Conservation (phyloP, 768 basidiomycete genomes). For the Favolaschia claudopus region DNA sequence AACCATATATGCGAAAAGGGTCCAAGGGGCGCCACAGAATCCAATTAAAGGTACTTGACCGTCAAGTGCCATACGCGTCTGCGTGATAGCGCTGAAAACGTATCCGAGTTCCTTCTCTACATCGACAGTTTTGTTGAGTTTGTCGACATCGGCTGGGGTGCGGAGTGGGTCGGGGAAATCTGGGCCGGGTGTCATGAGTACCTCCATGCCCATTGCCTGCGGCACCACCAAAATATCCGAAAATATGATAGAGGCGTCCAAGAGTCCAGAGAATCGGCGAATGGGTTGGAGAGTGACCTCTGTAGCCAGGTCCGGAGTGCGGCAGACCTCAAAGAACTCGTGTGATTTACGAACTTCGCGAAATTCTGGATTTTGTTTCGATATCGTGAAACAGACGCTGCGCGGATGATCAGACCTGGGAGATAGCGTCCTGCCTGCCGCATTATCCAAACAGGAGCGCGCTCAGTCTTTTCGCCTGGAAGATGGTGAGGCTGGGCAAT, state of each 20-base stretch:
- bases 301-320: slow-evolving; percentile 87
- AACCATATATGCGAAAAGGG: slow-evolving; percentile 97
- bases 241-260: slow-evolving; percentile 98
- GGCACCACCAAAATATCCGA: slow-evolving; percentile 98
- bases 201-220: slow-evolving; percentile 96
- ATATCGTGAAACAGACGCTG: slow-evolving; percentile 3
- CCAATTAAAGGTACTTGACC: slow-evolving; percentile 97
- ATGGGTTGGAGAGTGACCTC: slow-evolving; percentile 95
- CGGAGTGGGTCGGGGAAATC: slow-evolving; percentile 86
- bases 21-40: slow-evolving; percentile 98
- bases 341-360: slow-evolving; percentile 83
- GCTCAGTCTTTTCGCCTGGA: slow-evolving; percentile 83
- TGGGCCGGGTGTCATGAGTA: slow-evolving; percentile 93
- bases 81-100: slow-evolving; percentile 90
- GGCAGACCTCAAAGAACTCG: slow-evolving; percentile 95
- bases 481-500: neutral
- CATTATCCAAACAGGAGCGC: slow-evolving; percentile 99
- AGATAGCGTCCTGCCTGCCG: slow-evolving; percentile 95
- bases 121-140: slow-evolving; percentile 70
- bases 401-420: slow-evolving; percentile 66
- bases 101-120: slow-evolving; percentile 89
- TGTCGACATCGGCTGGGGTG: slow-evolving; percentile 74
- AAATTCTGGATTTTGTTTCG: slow-evolving; percentile 71
- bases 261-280: slow-evolving; percentile 80
- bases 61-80: slow-evolving; percentile 78